Evolutionary conservation across 257 asterid genomes (phyloP).

Genomic region (Datura wrightii): DNA sequence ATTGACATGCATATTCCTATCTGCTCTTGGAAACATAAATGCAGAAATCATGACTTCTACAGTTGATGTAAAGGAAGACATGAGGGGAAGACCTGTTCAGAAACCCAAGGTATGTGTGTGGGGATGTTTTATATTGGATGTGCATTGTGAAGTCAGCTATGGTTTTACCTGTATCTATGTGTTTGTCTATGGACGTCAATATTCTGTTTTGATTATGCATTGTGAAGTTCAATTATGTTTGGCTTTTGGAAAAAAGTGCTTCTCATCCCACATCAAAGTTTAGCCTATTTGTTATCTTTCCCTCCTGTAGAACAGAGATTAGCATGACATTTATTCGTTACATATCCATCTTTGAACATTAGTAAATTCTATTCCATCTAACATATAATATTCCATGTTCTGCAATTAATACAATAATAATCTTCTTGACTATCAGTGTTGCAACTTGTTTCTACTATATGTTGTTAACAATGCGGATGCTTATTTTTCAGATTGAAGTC

Average conservation of each 20-base stretch:
- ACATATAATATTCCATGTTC: background rate
- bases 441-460: background rate
- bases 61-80: slow-evolving; percentile 83
- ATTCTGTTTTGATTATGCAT: background rate
- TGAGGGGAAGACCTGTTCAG: slow-evolving; percentile 75
- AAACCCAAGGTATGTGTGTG: slow-evolving; percentile 69
- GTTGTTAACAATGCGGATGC: background rate
- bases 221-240: background rate
- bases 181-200: background rate
- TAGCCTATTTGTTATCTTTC: slow-evolving; percentile 3
- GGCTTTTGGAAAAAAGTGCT: background rate
- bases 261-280: background rate
- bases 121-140: background rate
- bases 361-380: background rate
- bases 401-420: background rate
- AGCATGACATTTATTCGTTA: background rate
- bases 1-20: background rate
- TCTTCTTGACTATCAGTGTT: background rate
- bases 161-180: background rate
- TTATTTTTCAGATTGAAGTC: slow-evolving; percentile 64
- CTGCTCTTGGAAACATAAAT: background rate
- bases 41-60: slow-evolving; percentile 85
- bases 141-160: background rate
- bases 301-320: background rate
- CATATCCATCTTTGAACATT: background rate